These are phyloP conservation scores for Allomyces javanicus DNA, from an alignment of 192 early-diverging fungal species.

Conservation along the genomic window DNA sequence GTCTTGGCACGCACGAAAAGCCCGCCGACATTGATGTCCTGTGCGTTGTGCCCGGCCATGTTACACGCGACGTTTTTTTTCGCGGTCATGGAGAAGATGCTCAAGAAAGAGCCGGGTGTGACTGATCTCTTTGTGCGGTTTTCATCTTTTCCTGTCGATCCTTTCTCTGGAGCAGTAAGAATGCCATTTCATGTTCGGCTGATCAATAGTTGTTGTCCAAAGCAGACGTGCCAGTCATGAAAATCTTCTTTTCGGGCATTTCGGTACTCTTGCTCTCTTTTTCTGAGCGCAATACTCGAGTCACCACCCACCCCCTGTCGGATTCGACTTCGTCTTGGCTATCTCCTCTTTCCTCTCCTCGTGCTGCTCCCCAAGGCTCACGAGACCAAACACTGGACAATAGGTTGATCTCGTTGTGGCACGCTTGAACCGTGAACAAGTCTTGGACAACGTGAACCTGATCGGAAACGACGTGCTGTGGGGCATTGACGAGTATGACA, in stretches of 20 bases:
- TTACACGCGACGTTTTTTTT: slow-evolving; percentile 85
- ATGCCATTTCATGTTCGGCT: neutral
- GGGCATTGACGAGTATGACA: slow-evolving; percentile 65
- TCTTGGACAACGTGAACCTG: slow-evolving; percentile 71
- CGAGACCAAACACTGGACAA: too few relatives aligned
- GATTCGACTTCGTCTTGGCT: too few relatives aligned
- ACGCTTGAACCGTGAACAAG: slow-evolving; percentile 40
- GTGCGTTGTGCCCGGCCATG: slow-evolving; percentile 78
- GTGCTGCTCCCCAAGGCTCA: too few relatives aligned
- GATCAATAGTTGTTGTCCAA: slow-evolving; percentile 42
- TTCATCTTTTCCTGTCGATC: too few relatives aligned
- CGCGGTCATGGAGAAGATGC: slow-evolving; percentile 62
- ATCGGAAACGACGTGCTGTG: slow-evolving; percentile 64
- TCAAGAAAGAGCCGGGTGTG: slow-evolving; percentile 61
- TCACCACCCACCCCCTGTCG: too few relatives aligned
- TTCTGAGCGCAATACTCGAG: too few relatives aligned
- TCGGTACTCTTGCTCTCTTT: slow-evolving; percentile 49
- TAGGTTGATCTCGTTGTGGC: too few relatives aligned
- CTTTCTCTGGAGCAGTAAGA: neutral
- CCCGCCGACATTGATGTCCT: slow-evolving; percentile 97
- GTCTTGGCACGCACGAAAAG: slow-evolving; percentile 78
- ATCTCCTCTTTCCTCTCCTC: too few relatives aligned
- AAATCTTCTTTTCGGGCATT: slow-evolving; percentile 77
- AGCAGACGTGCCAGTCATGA: slow-evolving; percentile 89
- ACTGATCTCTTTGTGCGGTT: slow-evolving; percentile 52